Evolutionary conservation across 2,329 filamentous ascomycete species (phyloP).

Genomic region (Alternaria gansuensis): DNA sequence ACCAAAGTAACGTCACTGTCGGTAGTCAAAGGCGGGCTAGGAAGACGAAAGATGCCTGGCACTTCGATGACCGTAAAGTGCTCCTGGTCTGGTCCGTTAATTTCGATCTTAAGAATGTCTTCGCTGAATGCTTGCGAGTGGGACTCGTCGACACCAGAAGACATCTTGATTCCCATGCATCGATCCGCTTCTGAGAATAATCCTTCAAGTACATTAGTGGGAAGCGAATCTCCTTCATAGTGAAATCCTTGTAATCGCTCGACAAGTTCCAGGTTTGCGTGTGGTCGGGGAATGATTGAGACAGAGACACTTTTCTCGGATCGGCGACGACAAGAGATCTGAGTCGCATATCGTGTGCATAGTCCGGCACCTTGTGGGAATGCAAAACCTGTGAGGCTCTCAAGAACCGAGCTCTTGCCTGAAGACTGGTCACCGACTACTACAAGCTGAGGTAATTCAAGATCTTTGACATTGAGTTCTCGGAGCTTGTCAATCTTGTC

Average conservation of each 20-base stretch:
- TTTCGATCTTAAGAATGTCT: slow-evolving; percentile 35
- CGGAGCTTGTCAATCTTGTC: slow-evolving; percentile 36
- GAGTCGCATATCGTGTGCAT: slow-evolving; percentile 68
- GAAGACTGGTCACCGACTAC: slow-evolving; percentile 7
- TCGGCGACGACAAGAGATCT: slow-evolving; percentile 62
- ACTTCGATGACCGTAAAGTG: slow-evolving; percentile 57
- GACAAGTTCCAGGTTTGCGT: slow-evolving; percentile 25
- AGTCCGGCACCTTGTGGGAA: slow-evolving; percentile 55
- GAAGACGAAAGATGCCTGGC: slow-evolving; percentile 53
- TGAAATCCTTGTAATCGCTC: slow-evolving; percentile 3
- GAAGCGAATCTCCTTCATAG: slow-evolving; percentile 4
- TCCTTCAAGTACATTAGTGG: neutral
- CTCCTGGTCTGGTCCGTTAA: slow-evolving; percentile 27
- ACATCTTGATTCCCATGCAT: neutral
- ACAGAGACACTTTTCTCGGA: slow-evolving; percentile 51
- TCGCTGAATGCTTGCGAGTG: slow-evolving; percentile 42
- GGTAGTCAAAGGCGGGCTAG: slow-evolving; percentile 18
- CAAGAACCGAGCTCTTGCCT: slow-evolving; percentile 49
- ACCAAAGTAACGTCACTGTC: slow-evolving; percentile 26
- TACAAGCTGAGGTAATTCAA: slow-evolving; percentile 40
- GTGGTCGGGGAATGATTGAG: slow-evolving; percentile 20
- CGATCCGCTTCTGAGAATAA: neutral
- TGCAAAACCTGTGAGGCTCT: slow-evolving; percentile 48
- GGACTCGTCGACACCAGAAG: neutral
- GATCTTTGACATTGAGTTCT: slow-evolving; percentile 36